Evolutionary conservation across 2,329 filamentous ascomycete species (phyloP).

Genomic region (Fusarium kyushuense): DNA sequence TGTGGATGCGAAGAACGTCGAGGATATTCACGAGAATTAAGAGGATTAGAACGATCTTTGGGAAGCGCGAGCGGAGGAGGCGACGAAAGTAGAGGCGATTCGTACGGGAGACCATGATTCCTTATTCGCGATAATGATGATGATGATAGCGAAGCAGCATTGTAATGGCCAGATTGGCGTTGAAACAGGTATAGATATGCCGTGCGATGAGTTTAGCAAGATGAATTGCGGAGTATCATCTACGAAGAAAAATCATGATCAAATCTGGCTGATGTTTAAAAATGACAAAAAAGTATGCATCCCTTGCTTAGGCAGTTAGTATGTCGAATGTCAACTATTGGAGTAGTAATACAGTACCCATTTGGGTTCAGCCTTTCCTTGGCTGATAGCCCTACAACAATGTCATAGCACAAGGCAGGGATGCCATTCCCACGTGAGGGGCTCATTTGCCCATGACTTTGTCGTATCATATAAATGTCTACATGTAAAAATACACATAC

Average conservation of each 20-base stretch:
- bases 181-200: not conserved
- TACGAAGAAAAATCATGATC: slow-evolving; percentile 12
- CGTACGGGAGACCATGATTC: slow-evolving; percentile 49
- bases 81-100: slow-evolving; percentile 55
- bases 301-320: slow-evolving; percentile 16
- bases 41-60: slow-evolving; percentile 52
- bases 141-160: slow-evolving; percentile 43
- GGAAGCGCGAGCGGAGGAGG: slow-evolving; percentile 52
- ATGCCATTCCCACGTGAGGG: not conserved
- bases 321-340: slow-evolving; percentile 9
- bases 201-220: not conserved
- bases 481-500: not conserved
- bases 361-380: slow-evolving; percentile 11
- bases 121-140: slow-evolving; percentile 26
- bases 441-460: not conserved
- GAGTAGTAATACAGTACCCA: not conserved
- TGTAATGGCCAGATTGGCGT: slow-evolving; percentile 21
- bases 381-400: not conserved
- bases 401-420: slow-evolving; percentile 16
- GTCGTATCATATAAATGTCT: not conserved
- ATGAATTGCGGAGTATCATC: not conserved
- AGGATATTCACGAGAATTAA: slow-evolving; percentile 55
- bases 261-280: slow-evolving; percentile 1
- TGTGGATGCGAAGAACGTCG: slow-evolving; percentile 56
- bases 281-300: slow-evolving; percentile 1